Percentiles rank a stretch among this genome's conserved stretches.
Conservation (phyloP, 2,329 filamentous ascomycete species). For the Trichophaea hybrida region DNA sequence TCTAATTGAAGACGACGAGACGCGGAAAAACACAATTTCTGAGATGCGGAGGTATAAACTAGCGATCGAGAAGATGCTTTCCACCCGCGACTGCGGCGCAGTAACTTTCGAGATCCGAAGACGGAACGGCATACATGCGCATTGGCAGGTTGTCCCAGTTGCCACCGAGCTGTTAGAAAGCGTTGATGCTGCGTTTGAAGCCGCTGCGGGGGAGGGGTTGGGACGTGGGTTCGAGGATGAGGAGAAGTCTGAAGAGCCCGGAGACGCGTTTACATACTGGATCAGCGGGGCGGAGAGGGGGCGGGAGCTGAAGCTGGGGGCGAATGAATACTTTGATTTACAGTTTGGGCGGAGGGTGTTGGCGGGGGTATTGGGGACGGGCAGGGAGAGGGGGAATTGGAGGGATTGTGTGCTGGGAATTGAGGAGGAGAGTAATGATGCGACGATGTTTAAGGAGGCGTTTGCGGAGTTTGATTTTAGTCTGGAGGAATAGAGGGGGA, state of each 20-base stretch:
- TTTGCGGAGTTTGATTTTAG: conserved; percentile 86
- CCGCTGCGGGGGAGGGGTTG: conserved; percentile 53
- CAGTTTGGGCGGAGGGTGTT: conserved; percentile 81
- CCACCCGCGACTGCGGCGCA: conserved; percentile 45
- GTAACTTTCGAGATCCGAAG: conserved; percentile 91
- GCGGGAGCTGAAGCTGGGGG: conserved; percentile 58
- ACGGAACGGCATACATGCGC: conserved; percentile 64
- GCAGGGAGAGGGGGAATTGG: conserved; percentile 74
- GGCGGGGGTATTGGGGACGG: conserved; percentile 57
- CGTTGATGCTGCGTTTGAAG: conserved; percentile 76
- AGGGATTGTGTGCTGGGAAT: conserved; percentile 64
- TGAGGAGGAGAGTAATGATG: conserved; percentile 66
- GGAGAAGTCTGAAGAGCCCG: conserved; percentile 24
- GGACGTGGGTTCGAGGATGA: conserved; percentile 21
- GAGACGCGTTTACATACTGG: conserved; percentile 70
- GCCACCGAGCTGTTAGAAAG: conserved; percentile 42
- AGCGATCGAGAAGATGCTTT: conserved; percentile 66
- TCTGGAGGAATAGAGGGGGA: conserved; percentile 23
- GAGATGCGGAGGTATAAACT: conserved; percentile 77
- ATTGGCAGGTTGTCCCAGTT: conserved; percentile 74
- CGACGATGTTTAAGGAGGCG: conserved; percentile 60
- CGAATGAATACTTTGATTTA: conserved; percentile 65
- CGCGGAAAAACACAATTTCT: conserved; percentile 44
- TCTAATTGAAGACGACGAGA: conserved; percentile 46
- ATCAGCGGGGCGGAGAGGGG: conserved; percentile 43